Percentiles rank a stretch among this genome's conserved stretches.
Evolutionary conservation across 2,329 filamentous ascomycete genomes (phyloP).

Genomic region (Verticillium nubilum): DNA sequence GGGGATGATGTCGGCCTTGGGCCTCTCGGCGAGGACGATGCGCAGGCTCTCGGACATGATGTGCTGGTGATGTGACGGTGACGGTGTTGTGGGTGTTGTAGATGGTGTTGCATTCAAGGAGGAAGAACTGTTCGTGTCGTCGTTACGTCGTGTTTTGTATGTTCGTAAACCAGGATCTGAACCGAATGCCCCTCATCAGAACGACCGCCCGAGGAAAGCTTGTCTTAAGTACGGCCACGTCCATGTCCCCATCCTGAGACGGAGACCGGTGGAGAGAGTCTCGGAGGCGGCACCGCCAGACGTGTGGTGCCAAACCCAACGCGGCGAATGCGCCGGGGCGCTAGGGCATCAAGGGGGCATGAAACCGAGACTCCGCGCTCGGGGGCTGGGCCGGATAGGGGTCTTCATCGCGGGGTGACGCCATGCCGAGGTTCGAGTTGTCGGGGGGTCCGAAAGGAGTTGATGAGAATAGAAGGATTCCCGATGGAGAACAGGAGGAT

Average conservation of each 20-base stretch:
- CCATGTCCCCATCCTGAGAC: background rate
- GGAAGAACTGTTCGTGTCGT: no score
- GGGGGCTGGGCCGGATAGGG: background rate
- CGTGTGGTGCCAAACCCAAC: background rate
- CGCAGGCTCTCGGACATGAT: conserved; percentile 37
- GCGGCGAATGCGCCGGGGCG: background rate
- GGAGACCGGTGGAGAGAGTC: background rate
- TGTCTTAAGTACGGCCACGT: background rate
- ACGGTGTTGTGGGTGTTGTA: background rate
- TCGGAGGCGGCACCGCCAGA: background rate
- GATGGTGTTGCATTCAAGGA: no score
- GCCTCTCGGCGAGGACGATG: conserved; percentile 60
- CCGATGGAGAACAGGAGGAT: background rate
- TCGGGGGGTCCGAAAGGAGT: background rate
- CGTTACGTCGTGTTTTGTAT: no score
- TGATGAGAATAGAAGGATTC: background rate
- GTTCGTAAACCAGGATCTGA: no score
- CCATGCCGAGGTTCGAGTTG: background rate
- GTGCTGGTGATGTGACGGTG: conserved; percentile 20
- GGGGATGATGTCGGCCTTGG: conserved; percentile 53
- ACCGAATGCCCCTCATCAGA: no score
- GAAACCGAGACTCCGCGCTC: background rate
- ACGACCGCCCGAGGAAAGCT: background rate
- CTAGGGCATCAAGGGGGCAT: background rate
- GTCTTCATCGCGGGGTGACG: background rate